Evolutionary conservation across 768 basidiomycete genomes (phyloP).

Genomic region (Boletus sp.): DNA sequence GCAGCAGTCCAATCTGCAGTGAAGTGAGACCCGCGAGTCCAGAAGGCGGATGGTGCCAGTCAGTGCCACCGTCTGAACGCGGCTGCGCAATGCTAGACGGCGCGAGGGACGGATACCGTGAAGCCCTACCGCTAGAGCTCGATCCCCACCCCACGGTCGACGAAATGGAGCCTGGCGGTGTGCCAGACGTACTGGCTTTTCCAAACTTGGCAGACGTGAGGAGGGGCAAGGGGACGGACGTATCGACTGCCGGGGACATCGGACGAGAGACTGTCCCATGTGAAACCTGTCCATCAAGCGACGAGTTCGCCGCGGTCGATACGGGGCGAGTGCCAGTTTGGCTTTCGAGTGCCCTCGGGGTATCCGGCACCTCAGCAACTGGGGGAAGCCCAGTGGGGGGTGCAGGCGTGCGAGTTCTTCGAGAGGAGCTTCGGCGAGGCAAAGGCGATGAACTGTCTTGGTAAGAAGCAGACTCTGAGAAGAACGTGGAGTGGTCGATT

Average conservation of each 20-base stretch:
- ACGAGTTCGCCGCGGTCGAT: constrained; percentile 7
- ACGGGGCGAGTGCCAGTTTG: background rate
- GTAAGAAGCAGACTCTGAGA: constrained; percentile 3
- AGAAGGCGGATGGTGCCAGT: constrained; percentile 26
- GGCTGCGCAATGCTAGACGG: constrained; percentile 13
- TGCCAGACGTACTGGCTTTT: constrained; percentile 13
- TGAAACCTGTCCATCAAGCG: constrained; percentile 8
- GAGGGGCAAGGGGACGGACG: constrained; percentile 10
- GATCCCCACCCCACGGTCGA: constrained; percentile 16
- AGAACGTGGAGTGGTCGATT: constrained; percentile 8
- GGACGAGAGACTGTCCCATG: constrained; percentile 10
- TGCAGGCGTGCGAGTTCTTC: background rate
- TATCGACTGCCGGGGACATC: constrained; percentile 5
- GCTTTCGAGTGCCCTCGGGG: background rate
- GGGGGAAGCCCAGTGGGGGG: constrained; percentile 10
- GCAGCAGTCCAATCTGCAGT: constrained; percentile 12
- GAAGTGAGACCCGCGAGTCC: constrained; percentile 22
- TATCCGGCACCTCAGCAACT: constrained; percentile 20
- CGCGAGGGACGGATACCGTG: constrained; percentile 31
- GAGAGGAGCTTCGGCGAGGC: constrained; percentile 12
- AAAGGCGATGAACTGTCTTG: background rate
- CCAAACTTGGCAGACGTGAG: constrained; percentile 31
- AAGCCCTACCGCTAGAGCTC: constrained; percentile 14
- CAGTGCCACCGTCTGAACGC: constrained; percentile 13
- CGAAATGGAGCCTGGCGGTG: constrained; percentile 15